These are phyloP conservation scores for Ceratobasidium sp. DNA, from an alignment of 1,284 basidiomycete genomes.

Conservation along the genomic window DNA sequence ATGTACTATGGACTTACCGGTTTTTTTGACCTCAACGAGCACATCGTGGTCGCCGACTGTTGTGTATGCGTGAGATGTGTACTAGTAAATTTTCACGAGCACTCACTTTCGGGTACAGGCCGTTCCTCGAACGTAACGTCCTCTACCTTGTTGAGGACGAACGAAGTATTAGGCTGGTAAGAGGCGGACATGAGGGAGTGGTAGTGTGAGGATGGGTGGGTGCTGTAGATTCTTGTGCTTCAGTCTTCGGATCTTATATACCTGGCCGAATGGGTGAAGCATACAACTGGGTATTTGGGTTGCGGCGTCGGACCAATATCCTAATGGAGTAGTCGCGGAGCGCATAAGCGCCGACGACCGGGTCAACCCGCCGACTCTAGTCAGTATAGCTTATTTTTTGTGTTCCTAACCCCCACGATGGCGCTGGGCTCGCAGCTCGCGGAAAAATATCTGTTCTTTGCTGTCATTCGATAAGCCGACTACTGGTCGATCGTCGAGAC, in stretches of 20 bases:
- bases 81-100: not conserved
- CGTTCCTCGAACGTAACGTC: constrained; percentile 81
- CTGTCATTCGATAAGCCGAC: not conserved
- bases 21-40: constrained; percentile 92
- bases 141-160: constrained; percentile 81
- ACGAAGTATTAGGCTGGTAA: constrained; percentile 71
- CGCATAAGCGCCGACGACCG: constrained; percentile 14
- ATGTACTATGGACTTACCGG: constrained; percentile 71
- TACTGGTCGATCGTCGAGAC: not conserved
- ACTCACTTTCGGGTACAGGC: constrained; percentile 79
- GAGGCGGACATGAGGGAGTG: constrained; percentile 63
- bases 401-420: not conserved
- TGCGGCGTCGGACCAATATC: constrained; percentile 18
- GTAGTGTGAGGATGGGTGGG: constrained; percentile 50
- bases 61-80: not conserved
- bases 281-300: constrained; percentile 20
- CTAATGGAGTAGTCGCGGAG: constrained; percentile 16
- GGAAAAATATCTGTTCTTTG: constrained; percentile 9
- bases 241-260: constrained; percentile 23
- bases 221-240: constrained; percentile 13
- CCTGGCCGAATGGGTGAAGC: constrained; percentile 5
- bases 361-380: constrained; percentile 6
- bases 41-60: constrained; percentile 82
- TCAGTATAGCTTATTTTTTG: constrained; percentile 6
- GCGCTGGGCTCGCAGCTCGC: not conserved